Base-by-base conservation (phyloP, 2,329 filamentous ascomycete species). In the Fusarium begoniae region DNA sequence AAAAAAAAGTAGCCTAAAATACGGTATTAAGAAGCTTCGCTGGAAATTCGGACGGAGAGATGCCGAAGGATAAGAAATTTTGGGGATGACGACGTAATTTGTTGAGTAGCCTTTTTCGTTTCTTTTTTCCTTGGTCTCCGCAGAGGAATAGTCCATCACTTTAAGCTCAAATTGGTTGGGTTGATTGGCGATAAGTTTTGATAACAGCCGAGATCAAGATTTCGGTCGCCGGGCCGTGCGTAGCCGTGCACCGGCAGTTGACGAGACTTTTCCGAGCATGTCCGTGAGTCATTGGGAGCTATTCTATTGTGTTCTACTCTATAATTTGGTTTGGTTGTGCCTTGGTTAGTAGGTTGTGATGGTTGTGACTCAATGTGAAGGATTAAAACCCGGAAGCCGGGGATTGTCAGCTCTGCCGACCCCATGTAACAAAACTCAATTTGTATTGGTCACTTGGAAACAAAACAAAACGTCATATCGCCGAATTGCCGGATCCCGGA, bases 191-290 rank as follows among this genome's bases (percentile, higher is more conserved):
- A 69, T 51, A 47, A 18, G 30, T 54, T 40, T 66, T 66, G 64
- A 67, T 68, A 68, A 69, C 47, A 28, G 50, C 55, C 28, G 48
- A 61, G 47, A 61, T 54, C 28, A 41, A 41, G 37, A 53, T 59
- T 60, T 63, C 63, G 59, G 72, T 51, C 44, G 40, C 66, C 45
- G 72, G 72, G 38, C 72, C 67, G 73, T 70, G 32, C 69, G 35
- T 75, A 73, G 54, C 69, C 65, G 60, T 72, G 60, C 40, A 60
- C 37, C 70, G 66, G 73, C 18, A 69, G 66, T 69, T 55, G 64
- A 28, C 54, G 63, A 75, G 47, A 62, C 56, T 65, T 64, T 54
- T 54, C 71, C 71, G 71, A 69, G 32, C 18, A 69, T 44, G 37
- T 48, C 63, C 40, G 47, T 43, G 32, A 28, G 56, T n/a, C 13